phyloP scores from a whole-genome alignment of 768 basidiomycete species.

The Macrolepiota fuliginosa region DNA sequence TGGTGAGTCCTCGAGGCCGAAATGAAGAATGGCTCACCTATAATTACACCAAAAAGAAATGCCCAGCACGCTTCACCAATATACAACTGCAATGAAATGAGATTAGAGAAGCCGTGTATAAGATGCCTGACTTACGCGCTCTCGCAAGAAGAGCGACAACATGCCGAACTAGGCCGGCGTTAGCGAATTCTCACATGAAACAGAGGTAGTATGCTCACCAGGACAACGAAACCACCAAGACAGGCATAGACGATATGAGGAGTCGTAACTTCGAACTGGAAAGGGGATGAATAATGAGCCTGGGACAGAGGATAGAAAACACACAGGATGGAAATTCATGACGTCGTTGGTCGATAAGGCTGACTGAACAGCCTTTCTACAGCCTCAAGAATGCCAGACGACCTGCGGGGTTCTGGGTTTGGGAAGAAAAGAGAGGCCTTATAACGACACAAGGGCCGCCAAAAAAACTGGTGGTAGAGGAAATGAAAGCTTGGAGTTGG shows the following conservation, averaged over 20 bases:
- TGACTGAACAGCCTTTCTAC: slow-evolving; percentile 3
- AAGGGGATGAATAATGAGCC: slow-evolving; percentile 13
- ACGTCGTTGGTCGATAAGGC: slow-evolving; percentile 19
- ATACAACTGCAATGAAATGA: slow-evolving; percentile 54
- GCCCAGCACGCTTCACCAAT: slow-evolving; percentile 97
- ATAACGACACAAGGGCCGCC: neutral
- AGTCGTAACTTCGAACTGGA: slow-evolving; percentile 59
- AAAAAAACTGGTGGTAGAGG: slow-evolving; percentile 11
- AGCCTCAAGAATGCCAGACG: neutral
- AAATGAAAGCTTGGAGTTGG: slow-evolving; percentile 20
- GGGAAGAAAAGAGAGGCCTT: neutral
- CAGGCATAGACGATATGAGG: slow-evolving; percentile 79
- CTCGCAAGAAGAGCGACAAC: slow-evolving; percentile 90
- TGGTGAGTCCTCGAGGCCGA: slow-evolving; percentile 10
- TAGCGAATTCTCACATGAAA: neutral
- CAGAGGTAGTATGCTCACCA: slow-evolving; percentile 45
- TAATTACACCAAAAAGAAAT: slow-evolving; percentile 88
- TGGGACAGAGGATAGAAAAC: slow-evolving; percentile 19
- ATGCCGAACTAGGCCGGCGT: slow-evolving; percentile 72
- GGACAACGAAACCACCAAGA: slow-evolving; percentile 78
- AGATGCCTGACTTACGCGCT: slow-evolving; percentile 51
- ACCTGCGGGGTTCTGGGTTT: neutral
- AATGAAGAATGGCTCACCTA: slow-evolving; percentile 49
- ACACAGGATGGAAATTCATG: slow-evolving; percentile 52
- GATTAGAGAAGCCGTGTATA: slow-evolving; percentile 5